Base-by-base conservation (phyloP, 768 basidiomycete genomes). In the Porpolomopsis calyptriformis region DNA sequence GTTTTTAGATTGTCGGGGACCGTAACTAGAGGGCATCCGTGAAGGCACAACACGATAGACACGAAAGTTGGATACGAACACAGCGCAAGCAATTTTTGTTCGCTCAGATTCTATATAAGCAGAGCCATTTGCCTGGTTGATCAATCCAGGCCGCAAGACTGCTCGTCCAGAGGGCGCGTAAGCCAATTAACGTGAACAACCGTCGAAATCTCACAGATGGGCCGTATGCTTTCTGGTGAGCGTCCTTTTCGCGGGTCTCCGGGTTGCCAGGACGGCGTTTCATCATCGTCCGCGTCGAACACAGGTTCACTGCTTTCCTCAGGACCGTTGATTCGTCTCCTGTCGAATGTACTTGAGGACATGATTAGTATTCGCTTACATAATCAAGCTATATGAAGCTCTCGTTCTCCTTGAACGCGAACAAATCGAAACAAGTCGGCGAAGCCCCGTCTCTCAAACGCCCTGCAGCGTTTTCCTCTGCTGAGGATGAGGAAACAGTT, bases 81-180 rank as follows among this genome's bases (percentile, higher is more conserved):
- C 88, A 34, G 96, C 91, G 60, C 91, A 96, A 4, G 91, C 92
- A 52, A 99, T 80, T 67, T 99, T 99, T 0, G 88, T 87, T 46
- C 75, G 75, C 47, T 86, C 85, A 1, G 84, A 85, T 65, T 99
- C 96, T 54, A 99, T 86, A 59, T 98, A 99, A 9, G 91, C 92
- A 14, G 92, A 96, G 1, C 96, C 96, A 58, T 91, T 93, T 1
- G 96, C 94, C 64, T 96, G 91, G 50, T 68, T 84, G 45, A 96
- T 90, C 11, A 98, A 67, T 7, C 92, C 91, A 23, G 89, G 80
- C 59, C 92, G 82, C 40, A 99, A 66, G 64, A 88, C 93, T 99
- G 45, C 19, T 52, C 46, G 49, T 49, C 40, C 23, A 43, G 37
- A 29, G 14, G 27, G 25, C 18, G 20, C 33, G 34, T 25, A 25